phyloP scores from a whole-genome alignment of 164 flowering plant genomes.

The Annona squamosa region DNA sequence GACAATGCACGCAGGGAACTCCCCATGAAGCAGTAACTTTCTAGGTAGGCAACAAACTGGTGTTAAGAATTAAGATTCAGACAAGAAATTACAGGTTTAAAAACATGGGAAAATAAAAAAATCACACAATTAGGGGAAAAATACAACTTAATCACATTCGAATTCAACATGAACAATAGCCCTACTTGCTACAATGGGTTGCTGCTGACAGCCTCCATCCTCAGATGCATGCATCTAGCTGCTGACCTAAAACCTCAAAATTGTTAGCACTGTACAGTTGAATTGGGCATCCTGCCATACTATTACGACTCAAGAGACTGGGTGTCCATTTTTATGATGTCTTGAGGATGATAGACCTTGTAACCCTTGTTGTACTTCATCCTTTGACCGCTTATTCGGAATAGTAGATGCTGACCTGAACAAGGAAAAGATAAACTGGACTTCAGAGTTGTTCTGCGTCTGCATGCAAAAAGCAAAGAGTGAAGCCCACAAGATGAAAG shows the following conservation, averaged over 20 bases:
- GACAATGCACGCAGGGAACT: no score
- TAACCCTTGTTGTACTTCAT: slow-evolving; percentile 23
- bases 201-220: background rate
- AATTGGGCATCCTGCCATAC: background rate
- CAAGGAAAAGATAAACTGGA: background rate
- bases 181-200: background rate
- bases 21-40: no score
- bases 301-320: slow-evolving; percentile 8
- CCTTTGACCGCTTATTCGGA: slow-evolving; percentile 30
- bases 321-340: slow-evolving; percentile 23
- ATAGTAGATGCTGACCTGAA: slow-evolving; percentile 26
- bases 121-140: background rate
- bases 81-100: no score
- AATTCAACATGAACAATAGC: background rate
- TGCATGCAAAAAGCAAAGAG: background rate
- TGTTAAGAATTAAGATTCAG: no score
- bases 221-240: background rate
- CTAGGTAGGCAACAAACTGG: no score
- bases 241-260: background rate
- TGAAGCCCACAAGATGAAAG: background rate
- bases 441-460: background rate
- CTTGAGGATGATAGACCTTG: slow-evolving; percentile 14
- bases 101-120: no score
- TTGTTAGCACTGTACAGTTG: slow-evolving; percentile 5
- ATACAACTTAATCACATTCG: background rate